phyloP scores from a whole-genome alignment of 2,329 filamentous ascomycete species.

The Venturia aucupariae region DNA sequence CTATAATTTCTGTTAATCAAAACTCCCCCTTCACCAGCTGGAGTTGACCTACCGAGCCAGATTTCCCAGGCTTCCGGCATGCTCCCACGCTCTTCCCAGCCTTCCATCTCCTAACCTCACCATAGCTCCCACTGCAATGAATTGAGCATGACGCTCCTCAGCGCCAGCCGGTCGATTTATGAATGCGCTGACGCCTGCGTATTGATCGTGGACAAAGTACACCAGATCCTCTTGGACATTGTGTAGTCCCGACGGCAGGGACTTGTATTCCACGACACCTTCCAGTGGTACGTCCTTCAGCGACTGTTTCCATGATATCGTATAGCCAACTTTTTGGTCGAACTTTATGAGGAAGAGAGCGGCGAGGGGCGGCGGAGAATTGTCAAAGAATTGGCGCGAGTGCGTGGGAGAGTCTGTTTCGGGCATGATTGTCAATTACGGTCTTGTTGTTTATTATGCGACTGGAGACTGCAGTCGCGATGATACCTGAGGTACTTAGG shows the following conservation, averaged over 20 bases:
- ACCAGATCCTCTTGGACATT: slow-evolving; percentile 76
- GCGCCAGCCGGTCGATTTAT: slow-evolving; percentile 73
- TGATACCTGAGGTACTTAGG: too few relatives aligned
- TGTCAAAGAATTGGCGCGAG: neutral
- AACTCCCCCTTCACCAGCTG: too few relatives aligned
- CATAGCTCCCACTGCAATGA: slow-evolving; percentile 84
- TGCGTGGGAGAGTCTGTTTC: neutral
- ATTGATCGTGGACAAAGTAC: slow-evolving; percentile 81
- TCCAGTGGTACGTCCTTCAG: slow-evolving; percentile 56
- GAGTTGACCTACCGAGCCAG: slow-evolving; percentile 25
- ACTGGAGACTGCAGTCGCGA: neutral
- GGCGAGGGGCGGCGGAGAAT: slow-evolving; percentile 45
- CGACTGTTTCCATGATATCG: slow-evolving; percentile 78
- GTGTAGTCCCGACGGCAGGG: slow-evolving; percentile 85
- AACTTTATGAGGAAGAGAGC: slow-evolving; percentile 86
- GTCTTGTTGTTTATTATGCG: neutral
- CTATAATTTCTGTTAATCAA: slow-evolving; percentile 21
- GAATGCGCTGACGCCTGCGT: slow-evolving; percentile 87
- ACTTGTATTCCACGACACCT: slow-evolving; percentile 91
- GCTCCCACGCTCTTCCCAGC: slow-evolving; percentile 80
- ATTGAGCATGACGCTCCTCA: slow-evolving; percentile 74
- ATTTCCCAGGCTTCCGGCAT: slow-evolving; percentile 69
- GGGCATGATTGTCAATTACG: neutral
- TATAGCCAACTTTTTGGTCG: slow-evolving; percentile 84
- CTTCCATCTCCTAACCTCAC: slow-evolving; percentile 79